Evolutionary conservation across 257 asterid genomes (phyloP).

Genomic region (Marsdenia floribunda): DNA sequence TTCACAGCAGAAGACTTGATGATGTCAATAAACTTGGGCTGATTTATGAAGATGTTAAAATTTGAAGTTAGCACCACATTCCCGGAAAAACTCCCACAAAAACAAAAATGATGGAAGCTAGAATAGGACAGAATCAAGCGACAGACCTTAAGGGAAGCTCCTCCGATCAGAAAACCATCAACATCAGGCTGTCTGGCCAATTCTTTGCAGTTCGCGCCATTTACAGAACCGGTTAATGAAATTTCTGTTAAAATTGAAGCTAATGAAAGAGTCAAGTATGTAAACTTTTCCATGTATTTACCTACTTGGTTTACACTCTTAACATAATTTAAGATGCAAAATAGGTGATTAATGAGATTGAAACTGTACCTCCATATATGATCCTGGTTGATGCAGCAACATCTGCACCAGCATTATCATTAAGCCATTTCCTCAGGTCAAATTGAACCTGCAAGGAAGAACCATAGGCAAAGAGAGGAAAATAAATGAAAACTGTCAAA

Average conservation of each 20-base stretch:
- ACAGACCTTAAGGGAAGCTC: slow-evolving; percentile 38
- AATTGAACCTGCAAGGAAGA: slow-evolving; percentile 22
- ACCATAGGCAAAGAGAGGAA: neutral
- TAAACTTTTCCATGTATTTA: neutral
- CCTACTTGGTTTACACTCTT: neutral
- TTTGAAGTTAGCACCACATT: neutral
- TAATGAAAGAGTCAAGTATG: neutral
- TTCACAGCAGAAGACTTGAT: slow-evolving; percentile 30
- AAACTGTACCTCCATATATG: slow-evolving; percentile 29
- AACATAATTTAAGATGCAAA: neutral
- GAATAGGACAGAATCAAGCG: neutral
- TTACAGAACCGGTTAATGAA: slow-evolving; percentile 26
- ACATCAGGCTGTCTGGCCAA: slow-evolving; percentile 34
- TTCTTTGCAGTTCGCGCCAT: slow-evolving; percentile 40
- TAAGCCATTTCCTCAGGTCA: slow-evolving; percentile 33
- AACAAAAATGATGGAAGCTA: neutral
- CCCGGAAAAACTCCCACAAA: neutral
- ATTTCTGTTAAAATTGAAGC: neutral
- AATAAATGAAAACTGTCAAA: neutral
- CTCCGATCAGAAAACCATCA: slow-evolving; percentile 41
- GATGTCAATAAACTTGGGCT: slow-evolving; percentile 38
- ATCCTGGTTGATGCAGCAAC: slow-evolving; percentile 29
- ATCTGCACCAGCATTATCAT: slow-evolving; percentile 22
- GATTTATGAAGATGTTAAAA: neutral
- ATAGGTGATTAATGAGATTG: neutral